A percentile compares a stretch with the other conserved stretches of the same genome.
Evolutionary conservation across 371 early-diverging fungal genomes (phyloP).

Genomic region (Sporodiniella umbellata): DNA sequence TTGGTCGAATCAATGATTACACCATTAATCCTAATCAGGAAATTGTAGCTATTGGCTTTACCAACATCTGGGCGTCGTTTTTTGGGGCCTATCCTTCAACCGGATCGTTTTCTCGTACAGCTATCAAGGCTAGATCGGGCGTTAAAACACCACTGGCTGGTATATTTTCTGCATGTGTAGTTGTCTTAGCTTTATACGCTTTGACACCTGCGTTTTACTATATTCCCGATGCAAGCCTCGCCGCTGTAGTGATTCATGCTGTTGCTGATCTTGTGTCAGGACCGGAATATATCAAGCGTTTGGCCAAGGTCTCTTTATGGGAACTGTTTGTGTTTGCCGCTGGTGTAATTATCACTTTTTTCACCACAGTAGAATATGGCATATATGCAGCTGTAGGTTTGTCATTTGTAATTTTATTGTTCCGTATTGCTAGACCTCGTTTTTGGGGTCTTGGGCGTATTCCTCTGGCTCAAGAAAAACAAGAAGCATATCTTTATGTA

Average conservation of each 20-base stretch:
- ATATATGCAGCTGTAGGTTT: constrained; percentile 66
- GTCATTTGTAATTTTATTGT: constrained; percentile 60
- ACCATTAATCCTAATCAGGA: constrained; percentile 77
- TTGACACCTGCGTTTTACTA: constrained; percentile 84
- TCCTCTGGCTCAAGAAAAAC: constrained; percentile 15
- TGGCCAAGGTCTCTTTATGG: constrained; percentile 48
- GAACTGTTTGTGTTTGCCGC: constrained; percentile 50
- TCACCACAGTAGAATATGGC: constrained; percentile 69
- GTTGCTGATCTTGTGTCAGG: constrained; percentile 59
- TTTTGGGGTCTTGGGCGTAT: constrained; percentile 44
- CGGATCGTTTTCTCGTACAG: constrained; percentile 53
- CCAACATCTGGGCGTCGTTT: constrained; percentile 80
- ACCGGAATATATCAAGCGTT: constrained; percentile 29
- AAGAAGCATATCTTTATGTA: constrained; percentile 33
- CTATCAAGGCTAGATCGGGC: constrained; percentile 78
- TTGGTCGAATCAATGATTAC: constrained; percentile 73
- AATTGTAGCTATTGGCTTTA: constrained; percentile 79
- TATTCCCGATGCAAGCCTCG: constrained; percentile 77
- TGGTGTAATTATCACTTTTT: constrained; percentile 64
- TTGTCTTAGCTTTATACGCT: constrained; percentile 75
- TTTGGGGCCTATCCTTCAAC: constrained; percentile 64
- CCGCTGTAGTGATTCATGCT: constrained; percentile 80
- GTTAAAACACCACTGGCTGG: constrained; percentile 84
- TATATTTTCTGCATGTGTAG: constrained; percentile 71
- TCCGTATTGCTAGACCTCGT: constrained; percentile 71